Base-by-base conservation (phyloP, 2,329 filamentous ascomycete genomes). In the Ophiocordyceps robertsii region DNA sequence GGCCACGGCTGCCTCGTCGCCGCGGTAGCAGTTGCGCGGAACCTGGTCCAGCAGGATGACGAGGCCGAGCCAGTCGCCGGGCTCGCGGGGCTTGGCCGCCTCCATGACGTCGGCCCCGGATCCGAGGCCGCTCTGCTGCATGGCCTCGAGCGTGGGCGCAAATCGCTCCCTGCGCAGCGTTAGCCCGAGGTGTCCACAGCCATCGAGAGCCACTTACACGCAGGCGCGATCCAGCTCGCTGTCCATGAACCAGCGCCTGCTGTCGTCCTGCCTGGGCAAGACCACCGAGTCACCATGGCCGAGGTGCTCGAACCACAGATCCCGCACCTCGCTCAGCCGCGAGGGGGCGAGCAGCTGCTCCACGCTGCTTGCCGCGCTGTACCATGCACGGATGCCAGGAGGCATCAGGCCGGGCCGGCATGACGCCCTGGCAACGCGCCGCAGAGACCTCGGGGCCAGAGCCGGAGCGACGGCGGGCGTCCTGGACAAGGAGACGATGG, bases 21-120 rank as follows among this genome's bases (percentile, higher is more conserved):
- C 68, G 13, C 79, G 74, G 58, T 72, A 77, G 47, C 74, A 66
- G 52, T 82, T 81, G 2, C 79, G 70, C 0, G 77, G 66, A 36
- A 82, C 64, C 52, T 82, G 78, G 47, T 82, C 79, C 3, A 82
- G 65, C 2, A 82, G 63, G 2, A 82, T 49, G 6, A 77, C 51
- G 0, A 81, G 54, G 37, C 66, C 64, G 2, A 82, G 58, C 57
- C 61, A 65, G 47, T 64, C 60, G 6, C 55, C 41, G 0, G 63
- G 53, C 3, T 47, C 44, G 4, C 47, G 41, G 5, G 56, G 59
- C 11, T 52, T 46, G 1, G 53, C 46, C 13, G 53, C 42, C 6
- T 50, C 48, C 30, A 65, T 38, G 39, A 66, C 45, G 33, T 59
- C 53, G 9, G 52, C 41, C 1, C 51, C 56, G 1, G 59, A 56